Evolutionary conservation across 352 stramenopile species (phyloP).

Genomic region (Aphanomyces stellatus): DNA sequence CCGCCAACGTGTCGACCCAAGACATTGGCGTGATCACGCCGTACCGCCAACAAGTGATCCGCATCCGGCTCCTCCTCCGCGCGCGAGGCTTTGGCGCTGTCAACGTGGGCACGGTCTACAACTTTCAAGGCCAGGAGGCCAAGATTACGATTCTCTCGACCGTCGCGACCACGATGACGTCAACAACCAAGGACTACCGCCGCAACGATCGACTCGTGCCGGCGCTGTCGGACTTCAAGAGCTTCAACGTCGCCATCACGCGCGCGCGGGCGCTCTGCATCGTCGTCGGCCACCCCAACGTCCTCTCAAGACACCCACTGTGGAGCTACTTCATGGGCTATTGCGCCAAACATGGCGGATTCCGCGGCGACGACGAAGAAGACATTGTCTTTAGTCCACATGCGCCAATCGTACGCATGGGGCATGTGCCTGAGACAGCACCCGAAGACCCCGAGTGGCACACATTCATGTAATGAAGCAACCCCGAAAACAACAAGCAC

Average conservation of each 20-base stretch:
- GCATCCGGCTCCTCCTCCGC: conserved; percentile 29
- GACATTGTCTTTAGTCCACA: neutral
- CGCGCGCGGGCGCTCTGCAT: conserved; percentile 53
- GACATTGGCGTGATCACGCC: conserved; percentile 26
- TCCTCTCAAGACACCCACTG: conserved; percentile 37
- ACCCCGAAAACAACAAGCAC: neutral
- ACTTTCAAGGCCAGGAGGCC: conserved; percentile 66
- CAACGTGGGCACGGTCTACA: conserved; percentile 38
- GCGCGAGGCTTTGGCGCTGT: conserved; percentile 28
- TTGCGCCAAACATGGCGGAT: conserved; percentile 17
- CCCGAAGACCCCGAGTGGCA: neutral
- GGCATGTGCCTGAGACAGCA: neutral
- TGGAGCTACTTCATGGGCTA: conserved; percentile 21
- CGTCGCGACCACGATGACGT: conserved; percentile 15
- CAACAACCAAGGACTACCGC: neutral
- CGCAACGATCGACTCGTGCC: conserved; percentile 21
- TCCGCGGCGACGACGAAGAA: neutral
- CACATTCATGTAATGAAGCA: neutral
- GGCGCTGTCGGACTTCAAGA: conserved; percentile 39
- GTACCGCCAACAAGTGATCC: conserved; percentile 27
- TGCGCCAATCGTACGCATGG: neutral
- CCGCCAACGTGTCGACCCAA: neutral
- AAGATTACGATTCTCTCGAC: conserved; percentile 64
- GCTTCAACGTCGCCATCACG: conserved; percentile 71
- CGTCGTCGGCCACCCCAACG: conserved; percentile 52